Conservation (phyloP, 768 basidiomycete species). For the Epithele typhae region DNA sequence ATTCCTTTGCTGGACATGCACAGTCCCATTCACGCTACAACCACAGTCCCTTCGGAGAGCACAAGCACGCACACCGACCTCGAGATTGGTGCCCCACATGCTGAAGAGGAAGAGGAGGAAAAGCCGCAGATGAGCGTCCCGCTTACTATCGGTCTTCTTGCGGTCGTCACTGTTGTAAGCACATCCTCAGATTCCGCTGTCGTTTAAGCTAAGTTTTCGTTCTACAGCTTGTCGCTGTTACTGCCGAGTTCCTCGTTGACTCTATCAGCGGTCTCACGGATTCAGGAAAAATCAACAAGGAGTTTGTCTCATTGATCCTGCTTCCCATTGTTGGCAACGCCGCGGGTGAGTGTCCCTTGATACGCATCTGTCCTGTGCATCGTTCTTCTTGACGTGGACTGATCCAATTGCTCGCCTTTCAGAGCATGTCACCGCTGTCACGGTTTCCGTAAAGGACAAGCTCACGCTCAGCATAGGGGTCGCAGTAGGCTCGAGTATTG, state of each 20-base stretch:
- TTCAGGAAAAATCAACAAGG: slow-evolving; percentile 53
- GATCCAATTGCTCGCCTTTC: neutral
- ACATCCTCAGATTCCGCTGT: neutral
- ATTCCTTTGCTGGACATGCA: neutral
- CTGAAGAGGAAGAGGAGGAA: slow-evolving; percentile 28
- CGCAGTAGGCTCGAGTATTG: slow-evolving; percentile 83
- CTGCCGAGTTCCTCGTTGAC: slow-evolving; percentile 65
- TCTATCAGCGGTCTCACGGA: slow-evolving; percentile 75
- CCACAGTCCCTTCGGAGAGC: neutral
- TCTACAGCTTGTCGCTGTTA: slow-evolving; percentile 43
- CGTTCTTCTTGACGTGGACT: neutral
- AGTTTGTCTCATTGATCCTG: slow-evolving; percentile 84
- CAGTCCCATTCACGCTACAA: neutral
- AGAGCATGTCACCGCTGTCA: slow-evolving; percentile 90
- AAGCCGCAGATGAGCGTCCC: slow-evolving; percentile 31
- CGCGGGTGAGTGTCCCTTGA: slow-evolving; percentile 47
- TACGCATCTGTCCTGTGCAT: neutral
- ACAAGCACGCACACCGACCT: neutral
- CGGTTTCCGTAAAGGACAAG: slow-evolving; percentile 87
- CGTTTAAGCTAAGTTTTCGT: neutral
- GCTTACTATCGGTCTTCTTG: slow-evolving; percentile 32
- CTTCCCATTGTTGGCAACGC: slow-evolving; percentile 92
- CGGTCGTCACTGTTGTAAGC: slow-evolving; percentile 37
- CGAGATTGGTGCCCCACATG: slow-evolving; percentile 1
- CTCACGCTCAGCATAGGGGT: slow-evolving; percentile 83